These are phyloP conservation scores for Triadica sebifera DNA, from an alignment of 345 rosid species.

Conservation along the genomic window DNA sequence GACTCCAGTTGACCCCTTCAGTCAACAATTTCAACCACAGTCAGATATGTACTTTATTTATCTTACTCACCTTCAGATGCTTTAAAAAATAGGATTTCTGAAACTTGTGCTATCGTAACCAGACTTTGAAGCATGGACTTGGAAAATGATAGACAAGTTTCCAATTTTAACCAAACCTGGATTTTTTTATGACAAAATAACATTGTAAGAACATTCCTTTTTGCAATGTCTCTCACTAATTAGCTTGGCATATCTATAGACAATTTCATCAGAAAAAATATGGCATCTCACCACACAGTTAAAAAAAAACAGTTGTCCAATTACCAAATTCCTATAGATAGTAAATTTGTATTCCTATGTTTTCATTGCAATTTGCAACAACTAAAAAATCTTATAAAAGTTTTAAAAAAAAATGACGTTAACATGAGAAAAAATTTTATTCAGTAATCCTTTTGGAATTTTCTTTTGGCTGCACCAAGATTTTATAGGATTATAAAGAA, in stretches of 20 bases:
- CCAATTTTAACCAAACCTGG: neutral
- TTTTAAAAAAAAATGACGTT: neutral
- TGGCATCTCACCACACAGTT: too few relatives aligned
- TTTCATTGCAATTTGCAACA: neutral
- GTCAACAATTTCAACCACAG: neutral
- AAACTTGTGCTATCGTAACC: neutral
- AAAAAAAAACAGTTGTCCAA: neutral
- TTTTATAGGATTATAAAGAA: conserved; percentile 1
- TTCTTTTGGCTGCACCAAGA: neutral
- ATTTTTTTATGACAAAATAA: neutral
- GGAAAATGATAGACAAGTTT: neutral
- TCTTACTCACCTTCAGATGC: too few relatives aligned
- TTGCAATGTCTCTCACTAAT: neutral
- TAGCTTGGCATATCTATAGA: neutral
- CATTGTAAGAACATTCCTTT: neutral
- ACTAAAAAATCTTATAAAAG: neutral
- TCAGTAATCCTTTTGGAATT: neutral
- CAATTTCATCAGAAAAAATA: neutral
- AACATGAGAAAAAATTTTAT: neutral
- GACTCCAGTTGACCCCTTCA: neutral
- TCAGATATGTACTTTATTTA: neutral
- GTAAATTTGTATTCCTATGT: neutral
- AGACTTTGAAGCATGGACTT: neutral
- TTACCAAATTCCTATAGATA: neutral
- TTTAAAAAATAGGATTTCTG: neutral